Conservation (phyloP, 805 yeast genomes). For the Wickerhamia fluorescens region DNA sequence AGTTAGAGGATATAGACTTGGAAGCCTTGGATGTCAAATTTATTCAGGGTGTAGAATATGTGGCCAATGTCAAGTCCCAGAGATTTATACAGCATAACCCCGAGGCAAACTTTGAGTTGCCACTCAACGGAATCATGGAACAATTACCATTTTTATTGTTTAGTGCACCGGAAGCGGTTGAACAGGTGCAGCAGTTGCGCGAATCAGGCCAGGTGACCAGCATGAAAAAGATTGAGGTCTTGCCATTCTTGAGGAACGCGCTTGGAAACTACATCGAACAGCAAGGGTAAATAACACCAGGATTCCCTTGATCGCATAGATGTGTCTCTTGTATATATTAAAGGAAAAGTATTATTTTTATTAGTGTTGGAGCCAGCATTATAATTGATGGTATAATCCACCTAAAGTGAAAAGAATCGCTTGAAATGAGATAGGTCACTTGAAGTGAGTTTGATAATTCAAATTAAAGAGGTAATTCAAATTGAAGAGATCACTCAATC, state of each 20-base stretch:
- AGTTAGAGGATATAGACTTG: slow-evolving; percentile 48
- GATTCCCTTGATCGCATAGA: too few relatives aligned
- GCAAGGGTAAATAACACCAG: too few relatives aligned
- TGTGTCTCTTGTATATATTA: too few relatives aligned
- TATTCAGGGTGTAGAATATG: slow-evolving; percentile 61
- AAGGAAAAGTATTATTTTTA: too few relatives aligned
- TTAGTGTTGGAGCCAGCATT: too few relatives aligned
- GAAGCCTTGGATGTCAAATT: slow-evolving; percentile 39
- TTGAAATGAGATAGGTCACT: too few relatives aligned
- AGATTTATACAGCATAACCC: slow-evolving; percentile 22
- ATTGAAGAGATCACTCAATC: too few relatives aligned
- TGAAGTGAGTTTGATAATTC: too few relatives aligned
- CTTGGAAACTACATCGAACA: slow-evolving; percentile 12
- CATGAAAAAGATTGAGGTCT: slow-evolving; percentile 33
- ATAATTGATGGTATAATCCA: too few relatives aligned
- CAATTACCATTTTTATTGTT: slow-evolving; percentile 34
- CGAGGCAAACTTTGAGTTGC: slow-evolving; percentile 17
- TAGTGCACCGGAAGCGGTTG: slow-evolving; percentile 33
- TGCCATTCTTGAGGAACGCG: slow-evolving; percentile 31
- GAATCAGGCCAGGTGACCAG: slow-evolving; percentile 19
- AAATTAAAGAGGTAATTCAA: too few relatives aligned
- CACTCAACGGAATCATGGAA: slow-evolving; percentile 35
- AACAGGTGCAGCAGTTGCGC: slow-evolving; percentile 44
- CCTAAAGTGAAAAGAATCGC: too few relatives aligned
- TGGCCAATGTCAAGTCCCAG: slow-evolving; percentile 61